Conservation (phyloP, 2,329 filamentous ascomycete genomes). For the Tricladium varicosporioides region DNA sequence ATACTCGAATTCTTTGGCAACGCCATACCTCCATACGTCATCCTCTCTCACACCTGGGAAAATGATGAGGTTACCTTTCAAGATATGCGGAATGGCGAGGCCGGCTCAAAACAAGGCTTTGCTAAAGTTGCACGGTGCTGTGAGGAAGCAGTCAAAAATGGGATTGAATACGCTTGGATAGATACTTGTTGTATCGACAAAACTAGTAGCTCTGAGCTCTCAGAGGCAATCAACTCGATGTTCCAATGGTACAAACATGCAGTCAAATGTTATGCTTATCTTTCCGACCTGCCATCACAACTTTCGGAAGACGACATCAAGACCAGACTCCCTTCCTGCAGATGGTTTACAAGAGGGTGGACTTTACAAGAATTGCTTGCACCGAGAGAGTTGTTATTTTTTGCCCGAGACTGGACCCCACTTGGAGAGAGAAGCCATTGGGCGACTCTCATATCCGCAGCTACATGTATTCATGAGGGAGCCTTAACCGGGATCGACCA, state of each 20-base stretch:
- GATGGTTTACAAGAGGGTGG: slow-evolving; percentile 14
- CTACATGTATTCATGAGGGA: slow-evolving; percentile 6
- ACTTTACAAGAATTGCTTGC: slow-evolving; percentile 14
- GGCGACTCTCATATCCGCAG: background rate
- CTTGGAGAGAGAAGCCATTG: slow-evolving; percentile 3
- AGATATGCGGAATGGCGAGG: background rate
- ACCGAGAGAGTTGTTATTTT: slow-evolving; percentile 3
- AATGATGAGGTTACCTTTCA: slow-evolving; percentile 4
- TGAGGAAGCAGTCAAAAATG: background rate
- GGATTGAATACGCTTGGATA: slow-evolving; percentile 7
- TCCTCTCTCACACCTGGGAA: background rate
- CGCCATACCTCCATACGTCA: background rate
- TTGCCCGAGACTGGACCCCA: background rate
- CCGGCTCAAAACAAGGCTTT: background rate
- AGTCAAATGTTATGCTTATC: slow-evolving; percentile 13
- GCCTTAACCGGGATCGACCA: background rate
- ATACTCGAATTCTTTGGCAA: background rate
- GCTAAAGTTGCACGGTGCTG: background rate
- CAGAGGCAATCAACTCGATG: no score
- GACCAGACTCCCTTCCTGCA: background rate
- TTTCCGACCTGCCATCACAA: background rate
- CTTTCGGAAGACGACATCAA: background rate
- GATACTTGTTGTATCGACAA: slow-evolving; percentile 25
- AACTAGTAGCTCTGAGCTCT: slow-evolving; percentile 18
- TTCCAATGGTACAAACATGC: slow-evolving; percentile 18